Conservation (phyloP, 257 asterid genomes). For the Verbascum thapsus region DNA sequence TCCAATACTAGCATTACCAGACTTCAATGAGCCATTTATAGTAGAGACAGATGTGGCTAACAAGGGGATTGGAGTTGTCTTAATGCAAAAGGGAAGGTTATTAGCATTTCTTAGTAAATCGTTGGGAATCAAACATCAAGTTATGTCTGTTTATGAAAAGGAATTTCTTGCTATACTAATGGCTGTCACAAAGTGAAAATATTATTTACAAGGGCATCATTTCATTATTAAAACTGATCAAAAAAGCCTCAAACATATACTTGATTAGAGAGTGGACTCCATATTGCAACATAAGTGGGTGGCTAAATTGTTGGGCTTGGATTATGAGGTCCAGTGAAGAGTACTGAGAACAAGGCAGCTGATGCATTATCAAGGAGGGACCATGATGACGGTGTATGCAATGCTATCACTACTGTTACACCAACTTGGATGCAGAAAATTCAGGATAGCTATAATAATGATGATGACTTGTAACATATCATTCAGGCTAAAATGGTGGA, state of each 20-base stretch:
- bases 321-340: conserved; percentile 2
- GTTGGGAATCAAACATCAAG: not conserved
- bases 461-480: not conserved
- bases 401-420: no score
- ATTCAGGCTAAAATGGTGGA: not conserved
- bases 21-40: not conserved
- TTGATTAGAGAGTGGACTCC: not conserved
- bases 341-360: not conserved
- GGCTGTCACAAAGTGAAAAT: not conserved
- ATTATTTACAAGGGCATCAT: not conserved
- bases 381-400: no score
- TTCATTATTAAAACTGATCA: not conserved
- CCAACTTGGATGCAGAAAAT: no score
- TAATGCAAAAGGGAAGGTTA: not conserved
- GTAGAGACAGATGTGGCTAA: not conserved
- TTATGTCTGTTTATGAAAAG: not conserved
- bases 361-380: not conserved
- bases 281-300: not conserved
- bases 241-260: not conserved
- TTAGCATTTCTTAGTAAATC: not conserved
- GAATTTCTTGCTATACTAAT: not conserved
- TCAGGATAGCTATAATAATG: not conserved
- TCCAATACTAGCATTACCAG: no score
- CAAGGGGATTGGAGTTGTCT: no score
- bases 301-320: not conserved